Conservation (phyloP, 148 eudicot genomes). For the Rhododendron molle region DNA sequence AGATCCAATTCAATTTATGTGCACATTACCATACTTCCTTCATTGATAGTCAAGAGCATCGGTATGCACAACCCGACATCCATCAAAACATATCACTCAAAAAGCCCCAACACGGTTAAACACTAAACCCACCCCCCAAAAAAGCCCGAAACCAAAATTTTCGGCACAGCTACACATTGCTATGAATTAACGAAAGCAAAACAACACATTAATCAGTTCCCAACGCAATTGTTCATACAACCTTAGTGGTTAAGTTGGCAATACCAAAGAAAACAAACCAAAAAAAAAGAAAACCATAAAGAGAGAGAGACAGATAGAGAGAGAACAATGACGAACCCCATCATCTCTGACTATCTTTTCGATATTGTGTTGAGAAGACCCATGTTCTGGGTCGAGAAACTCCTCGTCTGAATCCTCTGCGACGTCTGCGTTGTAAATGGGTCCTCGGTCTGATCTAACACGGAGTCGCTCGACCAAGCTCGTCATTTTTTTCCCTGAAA, state of each 20-base stretch:
- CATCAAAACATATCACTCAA: not conserved
- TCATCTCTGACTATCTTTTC: constrained; percentile 68
- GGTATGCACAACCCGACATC: not conserved
- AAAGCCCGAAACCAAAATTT: not conserved
- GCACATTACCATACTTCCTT: too few relatives aligned
- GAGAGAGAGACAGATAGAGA: not conserved
- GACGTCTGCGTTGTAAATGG: constrained; percentile 64
- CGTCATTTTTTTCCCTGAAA: constrained; percentile 36
- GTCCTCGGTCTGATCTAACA: constrained; percentile 68
- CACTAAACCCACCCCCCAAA: not conserved
- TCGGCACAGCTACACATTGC: not conserved
- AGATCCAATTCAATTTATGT: too few relatives aligned
- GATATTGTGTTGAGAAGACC: constrained; percentile 24
- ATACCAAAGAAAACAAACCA: constrained; percentile 5
- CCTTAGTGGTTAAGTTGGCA: not conserved
- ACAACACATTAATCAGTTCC: not conserved
- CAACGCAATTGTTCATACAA: not conserved
- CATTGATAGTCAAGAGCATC: too few relatives aligned
- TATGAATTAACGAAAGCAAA: not conserved
- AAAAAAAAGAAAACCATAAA: too few relatives aligned
- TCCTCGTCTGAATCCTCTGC: constrained; percentile 84
- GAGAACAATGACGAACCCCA: constrained; percentile 40
- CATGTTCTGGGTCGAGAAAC: constrained; percentile 41
- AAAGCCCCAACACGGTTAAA: not conserved
- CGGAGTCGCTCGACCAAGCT: constrained; percentile 94